Evolutionary conservation across 495 filamentous ascomycete species (phyloP), one percentile per base, ranked within the genome.

Genomic region (Achaetomiella virescens): DNA sequence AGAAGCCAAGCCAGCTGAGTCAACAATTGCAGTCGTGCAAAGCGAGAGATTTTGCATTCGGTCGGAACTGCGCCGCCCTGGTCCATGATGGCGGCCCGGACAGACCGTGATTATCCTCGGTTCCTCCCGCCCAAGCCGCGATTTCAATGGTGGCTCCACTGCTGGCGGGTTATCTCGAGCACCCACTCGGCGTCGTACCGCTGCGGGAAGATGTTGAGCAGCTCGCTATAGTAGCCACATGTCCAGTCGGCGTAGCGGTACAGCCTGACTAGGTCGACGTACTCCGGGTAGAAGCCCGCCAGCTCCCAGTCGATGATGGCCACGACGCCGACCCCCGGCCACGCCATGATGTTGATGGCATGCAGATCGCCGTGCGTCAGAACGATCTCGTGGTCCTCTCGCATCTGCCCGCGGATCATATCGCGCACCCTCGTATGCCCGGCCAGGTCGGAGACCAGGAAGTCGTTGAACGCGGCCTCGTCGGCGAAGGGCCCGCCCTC

Each of bases 401-500:
- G 46, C 46, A 48, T 21, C 31, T 48, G 46, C 10, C 1, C 2
- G 31, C 29, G 46, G 46, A 48, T 22, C 31, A 48, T 48, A 29
- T 8, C 9, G 27, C n/a, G 45, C 1, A 35, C 14, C 27, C 45
- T 46, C 14, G 22, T 14, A n/a, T 33, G 17, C 18, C 25, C 25
- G 20, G 37, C 8, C 17, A 50, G 35, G 33, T 40, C 48, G 18
- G 20, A 24, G 11, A 50, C 20, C 3, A 50, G 21, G 21, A 50
- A 50, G 20, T 50, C 48, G 21, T 50, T 50, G 33, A 25, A 50
- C 33, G 18, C 31, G 12, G 33, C 33, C 48, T 50, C 48, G 48
- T 15, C 5, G 11, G 48, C 35, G 9, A 50, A 50, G 33, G 35
- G 48, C 48, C 35, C 48, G 48, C 48, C 48, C 11, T 40, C 29